Base-by-base conservation (phyloP, 2,329 filamentous ascomycete genomes). In the Cercospora zeina region DNA sequence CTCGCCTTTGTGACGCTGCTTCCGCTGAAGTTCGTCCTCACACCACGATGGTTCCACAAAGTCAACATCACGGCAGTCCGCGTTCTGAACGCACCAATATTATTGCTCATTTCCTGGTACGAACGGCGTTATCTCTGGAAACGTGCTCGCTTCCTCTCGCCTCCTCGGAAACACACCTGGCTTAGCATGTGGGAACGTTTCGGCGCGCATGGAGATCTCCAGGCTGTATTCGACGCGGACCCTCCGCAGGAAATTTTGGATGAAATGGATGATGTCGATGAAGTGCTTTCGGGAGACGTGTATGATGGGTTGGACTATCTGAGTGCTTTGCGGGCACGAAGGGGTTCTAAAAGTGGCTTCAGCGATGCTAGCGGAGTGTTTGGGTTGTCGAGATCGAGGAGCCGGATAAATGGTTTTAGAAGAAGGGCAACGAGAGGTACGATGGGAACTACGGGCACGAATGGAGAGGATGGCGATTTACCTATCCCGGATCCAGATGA, bases 31-130 rank as follows among this genome's bases (percentile, higher is more conserved):
- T 90, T 90, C 69, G 69, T 90, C n/a, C 80, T 91, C 36, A 87
- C 86, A n/a, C 86, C 89, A 0, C 86, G 91, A 49, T 93, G 90
- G 90, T 95, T 95, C 73, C 91, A 96, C 79, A 95, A 93, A 77
- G 89, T 93, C 70, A 92, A 96, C 72, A 90, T 96, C 61, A 85
- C 87, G 62, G 84, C 85, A 9, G 88, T 95, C 21, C 86, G 90
- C 37, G 77, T 87, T 8, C 82, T 93, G 70, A 95, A 95, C 74
- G 81, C 89, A 2, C 91, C 91, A 0, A 79, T 93, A 4, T 80
- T 96, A 1, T 81, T 93, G 3, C 69, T 88, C 63, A 89, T 96
- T 63, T 85, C 87, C 16, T 77, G 87, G 19, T 83, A 87, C 65
- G 91, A 96, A 75, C 85, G 91, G 55, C 83, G 84, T 5, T 79